Evolutionary conservation across 352 stramenopile species (phyloP), one percentile per base, ranked within the genome.

Genomic region (Pythium scleroteichum): DNA sequence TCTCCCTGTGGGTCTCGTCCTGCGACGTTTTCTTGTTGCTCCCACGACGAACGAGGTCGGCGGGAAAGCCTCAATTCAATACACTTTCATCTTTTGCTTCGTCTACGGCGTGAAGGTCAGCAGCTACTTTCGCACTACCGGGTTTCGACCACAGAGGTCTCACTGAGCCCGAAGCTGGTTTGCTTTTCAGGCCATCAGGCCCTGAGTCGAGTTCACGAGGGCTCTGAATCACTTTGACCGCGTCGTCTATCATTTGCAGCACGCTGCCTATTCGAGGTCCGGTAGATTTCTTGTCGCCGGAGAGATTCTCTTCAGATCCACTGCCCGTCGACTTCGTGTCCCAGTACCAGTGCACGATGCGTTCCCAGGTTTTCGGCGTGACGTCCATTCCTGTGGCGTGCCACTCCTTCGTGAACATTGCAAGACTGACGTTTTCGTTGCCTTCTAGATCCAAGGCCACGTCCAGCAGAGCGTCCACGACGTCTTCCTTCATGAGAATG

Each of bases 321-420:
- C 29, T 10, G 5, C 29, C 29, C 10, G 29, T 5, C 29, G 29
- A 35, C 10, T 35, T 35, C 40, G 51, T 23, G 48, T 86, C 76
- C 81, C 81, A 90, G 56, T 90, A 90, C 81, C 81, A 90, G 19
- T 61, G 53, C 4, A 78, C 40, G 6, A 90, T 73, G 0, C 66
- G 69, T 5, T 70, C 64, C 48, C 78, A 75, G 2, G 71, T 80
- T 51, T 64, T 72, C 1, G 72, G 53, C 0, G 69, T 66, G 3
- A 86, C 63, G 41, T 87, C 76, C 50, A 75, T 54, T 4, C 66
- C 70, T 0, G 58, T 59, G 19, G 68, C 61, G 22, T 75, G 68
- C 75, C 76, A 88, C 12, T 69, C 63, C 10, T 81, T 73, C 7
- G 64, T 61, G 64, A 88, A 87, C 4, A 41, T 20, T 0, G 41